Conservation (phyloP, 2,329 filamentous ascomycete species). For the Tolypocladium tundrense region DNA sequence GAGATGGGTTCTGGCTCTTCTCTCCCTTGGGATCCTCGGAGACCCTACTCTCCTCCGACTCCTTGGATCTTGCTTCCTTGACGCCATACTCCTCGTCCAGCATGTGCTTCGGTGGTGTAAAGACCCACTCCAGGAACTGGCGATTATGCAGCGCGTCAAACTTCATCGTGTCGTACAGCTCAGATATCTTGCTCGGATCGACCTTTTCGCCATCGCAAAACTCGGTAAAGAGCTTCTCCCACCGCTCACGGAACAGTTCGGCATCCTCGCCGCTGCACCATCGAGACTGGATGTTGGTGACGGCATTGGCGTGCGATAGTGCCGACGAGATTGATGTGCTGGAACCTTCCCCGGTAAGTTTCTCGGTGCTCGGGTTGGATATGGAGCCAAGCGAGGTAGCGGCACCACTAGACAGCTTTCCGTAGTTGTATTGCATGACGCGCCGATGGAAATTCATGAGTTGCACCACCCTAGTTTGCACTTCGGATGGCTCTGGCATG, state of each 20-base stretch:
- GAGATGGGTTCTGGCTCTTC: slow-evolving; percentile 15
- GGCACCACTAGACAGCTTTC: slow-evolving; percentile 60
- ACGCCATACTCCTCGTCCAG: slow-evolving; percentile 57
- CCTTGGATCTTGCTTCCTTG: slow-evolving; percentile 31
- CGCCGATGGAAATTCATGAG: slow-evolving; percentile 95
- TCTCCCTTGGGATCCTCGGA: slow-evolving; percentile 26
- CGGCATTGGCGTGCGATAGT: slow-evolving; percentile 49
- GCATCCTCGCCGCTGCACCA: slow-evolving; percentile 97
- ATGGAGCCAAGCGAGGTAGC: slow-evolving; percentile 52
- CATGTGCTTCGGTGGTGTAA: slow-evolving; percentile 74
- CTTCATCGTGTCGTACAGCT: slow-evolving; percentile 99
- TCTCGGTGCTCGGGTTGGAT: slow-evolving; percentile 39
- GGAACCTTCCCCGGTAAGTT: slow-evolving; percentile 29
- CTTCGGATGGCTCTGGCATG: slow-evolving; percentile 87
- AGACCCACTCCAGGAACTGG: slow-evolving; percentile 94
- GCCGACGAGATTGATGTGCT: slow-evolving; percentile 35
- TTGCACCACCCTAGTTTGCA: slow-evolving; percentile 84
- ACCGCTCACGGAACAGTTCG: slow-evolving; percentile 87
- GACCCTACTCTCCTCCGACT: slow-evolving; percentile 27
- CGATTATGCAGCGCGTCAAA: slow-evolving; percentile 96
- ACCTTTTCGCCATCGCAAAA: slow-evolving; percentile 97
- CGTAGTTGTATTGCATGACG: slow-evolving; percentile 92
- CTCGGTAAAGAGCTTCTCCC: slow-evolving; percentile 96
- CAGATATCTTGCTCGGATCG: slow-evolving; percentile 96
- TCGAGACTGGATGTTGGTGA: slow-evolving; percentile 68